Conservation (phyloP, 345 rosid genomes). For the Trapa incisa region DNA sequence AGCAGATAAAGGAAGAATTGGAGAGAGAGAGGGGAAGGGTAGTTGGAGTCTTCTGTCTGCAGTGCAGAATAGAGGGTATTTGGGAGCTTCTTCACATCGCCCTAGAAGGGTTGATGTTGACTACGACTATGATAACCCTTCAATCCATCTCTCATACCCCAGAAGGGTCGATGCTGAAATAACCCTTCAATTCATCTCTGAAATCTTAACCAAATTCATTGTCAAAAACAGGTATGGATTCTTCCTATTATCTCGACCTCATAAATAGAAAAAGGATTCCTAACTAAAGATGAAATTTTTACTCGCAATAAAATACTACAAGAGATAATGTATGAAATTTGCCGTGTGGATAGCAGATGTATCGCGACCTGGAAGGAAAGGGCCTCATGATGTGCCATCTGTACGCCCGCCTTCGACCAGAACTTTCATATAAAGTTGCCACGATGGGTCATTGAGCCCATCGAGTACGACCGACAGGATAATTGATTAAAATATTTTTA, state of each 20-base stretch:
- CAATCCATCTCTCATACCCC: too few relatives aligned
- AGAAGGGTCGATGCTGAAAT: too few relatives aligned
- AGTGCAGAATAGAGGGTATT: constrained; percentile 18
- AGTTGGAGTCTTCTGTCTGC: constrained; percentile 23
- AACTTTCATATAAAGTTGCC: not conserved
- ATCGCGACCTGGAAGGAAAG: not conserved
- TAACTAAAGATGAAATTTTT: too few relatives aligned
- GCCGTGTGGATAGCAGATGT: not conserved
- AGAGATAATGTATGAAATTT: not conserved
- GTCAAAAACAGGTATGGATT: too few relatives aligned
- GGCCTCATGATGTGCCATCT: not conserved
- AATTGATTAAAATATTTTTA: too few relatives aligned
- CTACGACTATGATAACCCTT: not conserved
- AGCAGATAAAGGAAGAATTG: not conserved
- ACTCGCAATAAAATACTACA: too few relatives aligned
- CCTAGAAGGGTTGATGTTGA: not conserved
- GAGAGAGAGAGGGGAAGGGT: not conserved
- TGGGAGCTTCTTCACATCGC: constrained; percentile 11
- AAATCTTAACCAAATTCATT: too few relatives aligned
- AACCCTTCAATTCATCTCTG: too few relatives aligned
- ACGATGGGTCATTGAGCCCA: not conserved
- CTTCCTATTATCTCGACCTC: too few relatives aligned
- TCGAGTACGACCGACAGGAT: too few relatives aligned
- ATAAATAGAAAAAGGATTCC: too few relatives aligned
- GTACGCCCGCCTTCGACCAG: not conserved